A percentile compares a stretch with the other conserved stretches of the same genome.
Conservation (phyloP, 805 yeast genomes). For the Starmerella stellata region DNA sequence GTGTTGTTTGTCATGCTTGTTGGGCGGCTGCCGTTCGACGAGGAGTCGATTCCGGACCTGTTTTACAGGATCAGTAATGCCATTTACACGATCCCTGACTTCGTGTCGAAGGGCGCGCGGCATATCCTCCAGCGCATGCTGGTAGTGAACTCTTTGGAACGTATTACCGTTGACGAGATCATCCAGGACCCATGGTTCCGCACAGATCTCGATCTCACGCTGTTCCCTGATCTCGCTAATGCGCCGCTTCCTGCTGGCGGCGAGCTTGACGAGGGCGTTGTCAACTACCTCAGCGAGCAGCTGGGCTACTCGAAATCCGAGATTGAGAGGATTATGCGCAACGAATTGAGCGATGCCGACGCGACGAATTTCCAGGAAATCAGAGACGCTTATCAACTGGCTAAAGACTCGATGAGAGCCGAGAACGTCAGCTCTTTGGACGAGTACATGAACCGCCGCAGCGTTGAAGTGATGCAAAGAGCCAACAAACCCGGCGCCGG, state of each 20-base stretch:
- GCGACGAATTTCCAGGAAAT: constrained; percentile 37
- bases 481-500: constrained; percentile 14
- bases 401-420: constrained; percentile 53
- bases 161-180: constrained; percentile 82
- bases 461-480: constrained; percentile 1
- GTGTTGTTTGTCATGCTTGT: constrained; percentile 88
- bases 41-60: constrained; percentile 83
- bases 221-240: constrained; percentile 38
- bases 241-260: constrained; percentile 6
- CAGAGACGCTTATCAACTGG: constrained; percentile 65
- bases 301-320: constrained; percentile 84
- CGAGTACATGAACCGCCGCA: constrained; percentile 14
- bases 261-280: constrained; percentile 51
- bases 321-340: constrained; percentile 41
- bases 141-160: constrained; percentile 81
- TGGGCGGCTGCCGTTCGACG: constrained; percentile 90
- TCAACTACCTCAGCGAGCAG: constrained; percentile 53
- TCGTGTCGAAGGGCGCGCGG: constrained; percentile 70
- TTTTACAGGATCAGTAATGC: constrained; percentile 88
- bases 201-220: constrained; percentile 58
- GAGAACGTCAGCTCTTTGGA: constrained; percentile 11
- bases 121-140: constrained; percentile 71
- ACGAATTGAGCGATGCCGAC: constrained; percentile 27
- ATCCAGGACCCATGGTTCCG: constrained; percentile 91
- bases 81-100: constrained; percentile 77